Conservation (phyloP, 2,329 filamentous ascomycete species). For the Huntiella decipiens region DNA sequence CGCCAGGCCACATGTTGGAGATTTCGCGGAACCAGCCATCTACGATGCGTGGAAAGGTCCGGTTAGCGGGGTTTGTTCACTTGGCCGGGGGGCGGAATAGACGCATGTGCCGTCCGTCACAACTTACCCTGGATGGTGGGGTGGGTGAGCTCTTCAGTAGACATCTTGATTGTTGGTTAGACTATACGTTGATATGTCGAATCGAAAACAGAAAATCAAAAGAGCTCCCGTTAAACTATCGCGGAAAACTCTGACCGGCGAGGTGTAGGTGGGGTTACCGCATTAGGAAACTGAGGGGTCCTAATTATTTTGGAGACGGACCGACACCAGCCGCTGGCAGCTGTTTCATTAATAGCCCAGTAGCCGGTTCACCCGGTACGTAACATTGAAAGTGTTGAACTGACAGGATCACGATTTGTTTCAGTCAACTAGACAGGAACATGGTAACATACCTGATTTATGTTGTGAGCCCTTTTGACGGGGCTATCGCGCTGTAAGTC, state of each 20-base stretch:
- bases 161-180: conserved; percentile 19
- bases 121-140: conserved; percentile 38
- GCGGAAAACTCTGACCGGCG: neutral
- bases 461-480: too few species aligned
- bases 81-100: neutral
- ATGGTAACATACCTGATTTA: too few species aligned
- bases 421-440: too few species aligned
- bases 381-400: too few species aligned
- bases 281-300: neutral
- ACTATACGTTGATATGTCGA: neutral
- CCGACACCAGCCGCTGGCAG: too few species aligned
- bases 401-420: too few species aligned
- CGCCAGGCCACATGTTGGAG: conserved; percentile 96
- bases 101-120: neutral
- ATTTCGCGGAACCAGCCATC: conserved; percentile 99
- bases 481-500: too few species aligned
- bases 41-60: conserved; percentile 19
- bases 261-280: neutral
- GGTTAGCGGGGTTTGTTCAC: conserved; percentile 2
- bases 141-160: conserved; percentile 30
- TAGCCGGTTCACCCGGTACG: too few species aligned
- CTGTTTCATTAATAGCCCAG: too few species aligned
- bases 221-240: neutral
- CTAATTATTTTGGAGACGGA: neutral
- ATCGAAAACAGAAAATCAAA: neutral